Conservation (phyloP, 331 rosid species). For the Spiraea crenata region DNA sequence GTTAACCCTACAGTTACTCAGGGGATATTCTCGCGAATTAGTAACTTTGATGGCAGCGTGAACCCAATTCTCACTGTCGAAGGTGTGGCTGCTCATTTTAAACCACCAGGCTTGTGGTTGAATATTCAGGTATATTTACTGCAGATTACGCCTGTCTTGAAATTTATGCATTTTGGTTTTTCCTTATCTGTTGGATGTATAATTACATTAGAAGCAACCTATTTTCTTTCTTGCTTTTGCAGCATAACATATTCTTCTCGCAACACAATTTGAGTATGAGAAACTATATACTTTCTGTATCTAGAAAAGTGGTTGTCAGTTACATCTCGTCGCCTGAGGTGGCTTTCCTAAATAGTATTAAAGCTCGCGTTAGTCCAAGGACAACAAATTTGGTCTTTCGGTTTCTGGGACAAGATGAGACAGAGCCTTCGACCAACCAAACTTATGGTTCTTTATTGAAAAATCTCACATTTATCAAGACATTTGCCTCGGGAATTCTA, state of each 20-base stretch:
- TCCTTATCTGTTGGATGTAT: not conserved
- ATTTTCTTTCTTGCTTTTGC: constrained; percentile 37
- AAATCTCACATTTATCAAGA: constrained; percentile 77
- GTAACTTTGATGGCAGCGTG: constrained; percentile 35
- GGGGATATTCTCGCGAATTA: constrained; percentile 55
- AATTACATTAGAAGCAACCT: constrained; percentile 10
- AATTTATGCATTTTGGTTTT: constrained; percentile 1
- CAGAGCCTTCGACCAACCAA: constrained; percentile 71
- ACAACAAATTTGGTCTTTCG: constrained; percentile 81
- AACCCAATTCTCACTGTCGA: constrained; percentile 42
- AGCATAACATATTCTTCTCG: constrained; percentile 69
- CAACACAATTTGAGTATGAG: constrained; percentile 81
- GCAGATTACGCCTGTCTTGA: constrained; percentile 5
- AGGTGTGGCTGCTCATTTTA: constrained; percentile 6
- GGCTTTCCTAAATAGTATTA: constrained; percentile 58
- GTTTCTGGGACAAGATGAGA: constrained; percentile 39
- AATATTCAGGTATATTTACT: constrained; percentile 72
- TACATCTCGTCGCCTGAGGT: constrained; percentile 92
- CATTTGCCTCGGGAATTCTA: constrained; percentile 93
- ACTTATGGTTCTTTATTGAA: constrained; percentile 62
- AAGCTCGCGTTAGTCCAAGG: constrained; percentile 48
- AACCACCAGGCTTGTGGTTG: constrained; percentile 62
- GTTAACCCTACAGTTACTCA: constrained; percentile 61
- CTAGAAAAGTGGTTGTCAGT: constrained; percentile 38
- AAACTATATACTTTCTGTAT: constrained; percentile 45